Conservation (phyloP, 225 moss, liverwort and hornwort species). For the Polytrichum commune region DNA sequence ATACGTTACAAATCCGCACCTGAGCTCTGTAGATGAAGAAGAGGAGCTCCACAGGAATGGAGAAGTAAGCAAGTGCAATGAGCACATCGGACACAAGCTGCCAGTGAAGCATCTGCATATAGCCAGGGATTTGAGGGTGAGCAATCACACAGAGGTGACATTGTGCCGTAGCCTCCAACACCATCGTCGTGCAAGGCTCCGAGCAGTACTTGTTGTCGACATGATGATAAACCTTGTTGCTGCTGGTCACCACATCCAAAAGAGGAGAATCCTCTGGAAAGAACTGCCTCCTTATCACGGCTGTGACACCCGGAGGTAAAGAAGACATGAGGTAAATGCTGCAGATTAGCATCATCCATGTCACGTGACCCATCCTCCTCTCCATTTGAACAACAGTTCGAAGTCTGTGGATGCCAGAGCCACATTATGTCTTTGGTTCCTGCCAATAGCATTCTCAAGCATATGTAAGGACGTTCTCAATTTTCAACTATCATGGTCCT, state of each 20-base stretch:
- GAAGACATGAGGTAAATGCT: slow-evolving; percentile 24
- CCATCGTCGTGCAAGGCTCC: slow-evolving; percentile 49
- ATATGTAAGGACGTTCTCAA: no score
- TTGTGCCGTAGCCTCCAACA: slow-evolving; percentile 23
- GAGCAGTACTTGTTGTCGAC: slow-evolving; percentile 41
- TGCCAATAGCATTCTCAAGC: background rate
- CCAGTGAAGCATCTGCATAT: slow-evolving; percentile 66
- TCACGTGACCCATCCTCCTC: slow-evolving; percentile 14
- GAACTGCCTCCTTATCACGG: slow-evolving; percentile 41
- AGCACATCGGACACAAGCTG: slow-evolving; percentile 83
- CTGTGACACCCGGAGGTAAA: slow-evolving; percentile 27
- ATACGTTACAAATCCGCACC: slow-evolving; percentile 10
- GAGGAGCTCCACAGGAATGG: slow-evolving; percentile 82
- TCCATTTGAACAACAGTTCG: slow-evolving; percentile 22
- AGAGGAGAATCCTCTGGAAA: slow-evolving; percentile 30
- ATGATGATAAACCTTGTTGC: slow-evolving; percentile 27
- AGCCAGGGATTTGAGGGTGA: slow-evolving; percentile 49
- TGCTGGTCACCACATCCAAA: slow-evolving; percentile 13
- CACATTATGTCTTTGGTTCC: background rate
- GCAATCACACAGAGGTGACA: slow-evolving; percentile 41
- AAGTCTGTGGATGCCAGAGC: background rate
- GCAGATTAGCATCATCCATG: slow-evolving; percentile 20
- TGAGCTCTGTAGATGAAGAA: slow-evolving; percentile 80
- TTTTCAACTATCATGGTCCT: no score
- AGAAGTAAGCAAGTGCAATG: slow-evolving; percentile 90